Conservation (phyloP, 2,329 filamentous ascomycete genomes). For the Fusarium anthophilum region DNA sequence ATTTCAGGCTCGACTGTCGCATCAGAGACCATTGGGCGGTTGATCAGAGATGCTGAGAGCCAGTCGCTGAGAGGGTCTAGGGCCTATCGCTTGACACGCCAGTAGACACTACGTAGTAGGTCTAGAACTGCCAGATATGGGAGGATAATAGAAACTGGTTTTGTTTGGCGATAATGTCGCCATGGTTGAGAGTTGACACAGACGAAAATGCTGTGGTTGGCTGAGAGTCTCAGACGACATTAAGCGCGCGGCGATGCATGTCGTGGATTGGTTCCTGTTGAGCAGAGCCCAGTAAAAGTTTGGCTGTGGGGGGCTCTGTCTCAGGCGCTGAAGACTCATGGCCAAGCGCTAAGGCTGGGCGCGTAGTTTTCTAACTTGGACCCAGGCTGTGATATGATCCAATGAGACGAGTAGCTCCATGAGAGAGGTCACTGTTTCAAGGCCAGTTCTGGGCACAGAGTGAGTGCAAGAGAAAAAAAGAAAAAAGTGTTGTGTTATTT, state of each 20-base stretch:
- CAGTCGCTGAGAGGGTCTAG: constrained; percentile 26
- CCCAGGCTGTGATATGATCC: not conserved
- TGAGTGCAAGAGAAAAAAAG: not conserved
- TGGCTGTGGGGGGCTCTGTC: not conserved
- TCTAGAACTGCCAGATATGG: not conserved
- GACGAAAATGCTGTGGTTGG: constrained; percentile 28
- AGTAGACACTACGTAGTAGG: not conserved
- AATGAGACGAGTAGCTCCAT: not conserved
- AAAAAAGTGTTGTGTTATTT: not conserved
- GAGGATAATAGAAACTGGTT: constrained; percentile 1
- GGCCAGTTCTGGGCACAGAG: not conserved
- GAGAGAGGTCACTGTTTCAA: not conserved
- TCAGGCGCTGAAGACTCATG: not conserved
- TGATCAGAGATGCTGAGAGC: constrained; percentile 22
- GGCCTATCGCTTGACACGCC: constrained; percentile 32
- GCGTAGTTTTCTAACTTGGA: constrained; percentile 3
- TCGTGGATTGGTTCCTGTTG: constrained; percentile 30
- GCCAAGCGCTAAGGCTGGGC: constrained; percentile 21
- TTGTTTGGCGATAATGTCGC: constrained; percentile 21
- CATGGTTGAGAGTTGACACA: constrained; percentile 4
- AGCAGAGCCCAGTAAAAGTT: constrained; percentile 8
- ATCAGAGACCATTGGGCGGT: constrained; percentile 20
- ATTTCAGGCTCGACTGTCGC: constrained; percentile 17
- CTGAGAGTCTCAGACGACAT: constrained; percentile 33
- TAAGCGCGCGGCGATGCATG: constrained; percentile 35